These are phyloP conservation scores for Boehmeria nivea DNA, from an alignment of 306 rosid genomes.

Conservation along the genomic window DNA sequence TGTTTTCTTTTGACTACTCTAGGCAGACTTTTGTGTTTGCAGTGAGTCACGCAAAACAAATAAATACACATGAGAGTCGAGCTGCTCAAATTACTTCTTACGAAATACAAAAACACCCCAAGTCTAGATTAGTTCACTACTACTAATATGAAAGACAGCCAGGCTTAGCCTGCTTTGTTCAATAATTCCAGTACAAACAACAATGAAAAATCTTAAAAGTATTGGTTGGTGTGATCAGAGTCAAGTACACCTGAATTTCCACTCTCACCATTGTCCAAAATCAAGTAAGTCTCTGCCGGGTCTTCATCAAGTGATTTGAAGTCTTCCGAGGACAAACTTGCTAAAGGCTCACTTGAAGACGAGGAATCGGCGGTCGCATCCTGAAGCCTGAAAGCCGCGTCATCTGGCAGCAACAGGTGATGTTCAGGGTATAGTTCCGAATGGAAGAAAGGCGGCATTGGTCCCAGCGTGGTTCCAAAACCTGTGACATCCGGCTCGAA, in stretches of 20 bases:
- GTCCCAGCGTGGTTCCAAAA: neutral
- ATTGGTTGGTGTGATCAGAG: neutral
- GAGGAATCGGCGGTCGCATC: neutral
- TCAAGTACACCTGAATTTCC: neutral
- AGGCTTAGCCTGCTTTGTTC: too few species aligned
- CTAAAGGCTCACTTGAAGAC: slow-evolving; percentile 5
- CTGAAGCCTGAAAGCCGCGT: neutral
- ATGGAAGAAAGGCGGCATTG: neutral
- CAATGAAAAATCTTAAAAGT: too few species aligned
- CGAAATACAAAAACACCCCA: too few species aligned
- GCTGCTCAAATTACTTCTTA: too few species aligned
- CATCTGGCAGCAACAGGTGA: neutral
- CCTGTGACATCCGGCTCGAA: neutral
- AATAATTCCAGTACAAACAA: too few species aligned
- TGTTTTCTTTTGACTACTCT: too few species aligned
- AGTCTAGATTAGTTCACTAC: too few species aligned
- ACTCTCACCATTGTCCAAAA: slow-evolving; percentile 6
- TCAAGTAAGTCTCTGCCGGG: slow-evolving; percentile 22
- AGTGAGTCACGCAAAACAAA: too few species aligned
- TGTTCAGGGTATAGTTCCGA: slow-evolving; percentile 5
- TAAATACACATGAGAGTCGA: too few species aligned
- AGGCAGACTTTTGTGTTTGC: too few species aligned
- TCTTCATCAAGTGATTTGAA: slow-evolving; percentile 11
- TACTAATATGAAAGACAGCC: too few species aligned
- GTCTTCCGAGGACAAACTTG: slow-evolving; percentile 2